Evolutionary conservation across 768 basidiomycete genomes (phyloP).

Genomic region (Boletus rubroflammeus): DNA sequence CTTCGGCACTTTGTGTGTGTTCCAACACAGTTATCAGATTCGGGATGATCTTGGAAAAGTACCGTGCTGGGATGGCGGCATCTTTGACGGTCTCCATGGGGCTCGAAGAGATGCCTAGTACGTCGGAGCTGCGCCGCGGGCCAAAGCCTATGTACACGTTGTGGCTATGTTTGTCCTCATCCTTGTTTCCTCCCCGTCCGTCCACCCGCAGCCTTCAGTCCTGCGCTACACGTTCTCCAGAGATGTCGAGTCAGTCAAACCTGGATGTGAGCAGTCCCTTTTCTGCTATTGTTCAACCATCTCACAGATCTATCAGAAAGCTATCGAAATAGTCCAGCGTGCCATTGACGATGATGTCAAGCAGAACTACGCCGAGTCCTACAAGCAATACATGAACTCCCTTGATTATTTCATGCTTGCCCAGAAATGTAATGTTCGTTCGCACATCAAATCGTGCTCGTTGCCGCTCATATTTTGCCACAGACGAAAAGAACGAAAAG

Average conservation of each 20-base stretch:
- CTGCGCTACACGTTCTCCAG: not conserved
- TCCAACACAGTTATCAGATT: conserved; percentile 62
- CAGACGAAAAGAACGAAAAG: conserved; percentile 89
- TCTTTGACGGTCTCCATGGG: conserved; percentile 10
- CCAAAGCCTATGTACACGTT: too few relatives aligned
- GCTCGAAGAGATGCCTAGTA: too few relatives aligned
- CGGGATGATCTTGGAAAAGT: conserved; percentile 55
- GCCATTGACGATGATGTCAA: conserved; percentile 93
- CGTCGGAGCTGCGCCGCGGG: not conserved
- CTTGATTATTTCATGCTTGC: conserved; percentile 99
- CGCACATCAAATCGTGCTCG: not conserved
- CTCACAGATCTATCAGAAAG: conserved; percentile 46
- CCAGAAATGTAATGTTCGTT: conserved; percentile 85
- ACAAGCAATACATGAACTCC: conserved; percentile 91
- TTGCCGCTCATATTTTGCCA: conserved; percentile 2
- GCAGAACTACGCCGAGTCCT: conserved; percentile 91
- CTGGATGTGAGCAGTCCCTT: conserved; percentile 41
- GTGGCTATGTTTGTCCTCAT: conserved; percentile 18
- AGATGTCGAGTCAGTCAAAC: conserved; percentile 43
- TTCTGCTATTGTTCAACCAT: not conserved
- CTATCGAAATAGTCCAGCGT: conserved; percentile 87
- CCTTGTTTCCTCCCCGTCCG: not conserved
- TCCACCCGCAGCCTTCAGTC: not conserved
- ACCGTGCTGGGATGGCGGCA: conserved; percentile 37
- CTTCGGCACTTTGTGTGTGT: conserved; percentile 55